Conservation (phyloP, 371 early-diverging fungal genomes). For the Paraphysoderma sedebokerense region DNA sequence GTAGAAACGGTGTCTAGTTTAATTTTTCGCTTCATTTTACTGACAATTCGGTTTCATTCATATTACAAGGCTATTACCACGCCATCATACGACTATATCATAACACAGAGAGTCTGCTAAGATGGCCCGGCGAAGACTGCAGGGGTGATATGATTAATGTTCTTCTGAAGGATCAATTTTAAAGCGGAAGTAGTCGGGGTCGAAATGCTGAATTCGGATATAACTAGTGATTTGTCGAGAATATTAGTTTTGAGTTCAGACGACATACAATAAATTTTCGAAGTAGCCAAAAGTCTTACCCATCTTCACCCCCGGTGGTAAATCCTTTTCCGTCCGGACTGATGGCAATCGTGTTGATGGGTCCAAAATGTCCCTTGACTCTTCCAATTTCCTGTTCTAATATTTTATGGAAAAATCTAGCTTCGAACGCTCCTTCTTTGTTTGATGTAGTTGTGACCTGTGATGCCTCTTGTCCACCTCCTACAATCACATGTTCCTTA, state of each 20-base stretch:
- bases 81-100: too few relatives aligned
- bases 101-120: too few relatives aligned
- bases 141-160: too few relatives aligned
- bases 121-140: too few relatives aligned
- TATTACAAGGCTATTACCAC: too few relatives aligned
- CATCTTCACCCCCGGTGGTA: constrained; percentile 97
- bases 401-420: constrained; percentile 95
- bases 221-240: constrained; percentile 7
- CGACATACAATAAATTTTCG: neutral
- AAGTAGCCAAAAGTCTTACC: constrained; percentile 27
- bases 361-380: constrained; percentile 98
- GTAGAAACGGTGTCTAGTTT: too few relatives aligned
- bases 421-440: constrained; percentile 95
- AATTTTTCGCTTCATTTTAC: too few relatives aligned
- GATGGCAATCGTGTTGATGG: constrained; percentile 97
- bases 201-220: constrained; percentile 90
- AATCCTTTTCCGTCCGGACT: constrained; percentile 86
- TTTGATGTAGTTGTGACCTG: constrained; percentile 92
- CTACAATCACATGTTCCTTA: constrained; percentile 42
- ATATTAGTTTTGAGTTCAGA: neutral
- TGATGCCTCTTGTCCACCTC: constrained; percentile 74
- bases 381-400: constrained; percentile 94
- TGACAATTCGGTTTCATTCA: too few relatives aligned
- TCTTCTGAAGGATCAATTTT: constrained; percentile 29
- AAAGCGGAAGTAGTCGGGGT: constrained; percentile 88